phyloP scores from a whole-genome alignment of 2,329 filamentous ascomycete genomes.

The Beauveria brongniartii region DNA sequence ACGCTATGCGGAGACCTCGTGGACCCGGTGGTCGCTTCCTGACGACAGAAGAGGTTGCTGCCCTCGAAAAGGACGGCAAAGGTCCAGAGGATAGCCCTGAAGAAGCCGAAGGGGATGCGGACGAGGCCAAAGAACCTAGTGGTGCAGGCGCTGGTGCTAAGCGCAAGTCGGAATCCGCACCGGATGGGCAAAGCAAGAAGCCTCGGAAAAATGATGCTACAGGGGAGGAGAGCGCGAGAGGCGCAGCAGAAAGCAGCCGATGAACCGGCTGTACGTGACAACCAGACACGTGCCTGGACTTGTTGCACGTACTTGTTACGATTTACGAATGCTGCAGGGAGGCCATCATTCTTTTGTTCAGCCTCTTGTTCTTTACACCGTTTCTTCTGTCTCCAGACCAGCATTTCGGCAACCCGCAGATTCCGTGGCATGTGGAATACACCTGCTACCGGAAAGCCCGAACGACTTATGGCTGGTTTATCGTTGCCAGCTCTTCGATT shows the following conservation, averaged over 20 bases:
- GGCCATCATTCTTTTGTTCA: neutral
- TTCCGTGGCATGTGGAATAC: neutral
- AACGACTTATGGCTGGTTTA: neutral
- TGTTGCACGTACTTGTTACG: constrained; percentile 2
- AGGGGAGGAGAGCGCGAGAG: constrained; percentile 31
- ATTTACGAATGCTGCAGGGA: constrained; percentile 8
- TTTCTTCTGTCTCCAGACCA: neutral
- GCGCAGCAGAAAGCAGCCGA: constrained; percentile 31
- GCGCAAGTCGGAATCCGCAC: constrained; percentile 49
- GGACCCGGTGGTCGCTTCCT: constrained; percentile 92
- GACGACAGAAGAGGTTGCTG: constrained; percentile 90
- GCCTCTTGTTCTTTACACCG: neutral
- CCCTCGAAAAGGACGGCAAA: constrained; percentile 63
- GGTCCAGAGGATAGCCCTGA: constrained; percentile 25
- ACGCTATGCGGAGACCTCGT: constrained; percentile 91
- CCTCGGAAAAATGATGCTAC: constrained; percentile 39
- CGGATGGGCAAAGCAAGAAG: constrained; percentile 46
- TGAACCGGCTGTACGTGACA: constrained; percentile 12
- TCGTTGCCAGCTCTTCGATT: neutral
- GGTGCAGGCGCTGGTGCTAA: constrained; percentile 42
- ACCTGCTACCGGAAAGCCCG: neutral
- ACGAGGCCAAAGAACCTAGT: constrained; percentile 20
- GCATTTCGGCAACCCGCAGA: neutral
- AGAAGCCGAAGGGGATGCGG: constrained; percentile 23
- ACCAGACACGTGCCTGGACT: neutral